phyloP scores from a whole-genome alignment of 306 rosid genomes.

The Cucurbita moschata region DNA sequence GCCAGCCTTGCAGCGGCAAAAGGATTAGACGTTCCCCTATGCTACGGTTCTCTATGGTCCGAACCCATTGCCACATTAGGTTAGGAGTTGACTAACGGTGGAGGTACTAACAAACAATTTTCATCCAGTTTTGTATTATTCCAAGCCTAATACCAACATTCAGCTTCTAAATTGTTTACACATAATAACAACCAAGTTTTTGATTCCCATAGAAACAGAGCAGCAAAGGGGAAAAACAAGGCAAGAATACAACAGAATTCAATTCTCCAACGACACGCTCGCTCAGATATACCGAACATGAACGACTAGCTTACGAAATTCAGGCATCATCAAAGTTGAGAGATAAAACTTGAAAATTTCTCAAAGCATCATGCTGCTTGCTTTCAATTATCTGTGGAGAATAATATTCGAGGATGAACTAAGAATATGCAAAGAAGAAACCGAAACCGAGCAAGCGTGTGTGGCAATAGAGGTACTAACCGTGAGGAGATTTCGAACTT shows the following conservation, averaged over 20 bases:
- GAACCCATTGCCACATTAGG: too few relatives aligned
- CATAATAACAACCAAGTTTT: not conserved
- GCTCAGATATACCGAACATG: not conserved
- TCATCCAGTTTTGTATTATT: conserved; percentile 2
- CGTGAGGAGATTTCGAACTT: conserved; percentile 23
- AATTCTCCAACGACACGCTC: not conserved
- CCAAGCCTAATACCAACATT: conserved; percentile 2
- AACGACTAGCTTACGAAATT: conserved; percentile 1
- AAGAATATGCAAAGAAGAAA: not conserved
- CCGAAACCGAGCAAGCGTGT: not conserved
- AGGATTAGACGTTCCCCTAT: too few relatives aligned
- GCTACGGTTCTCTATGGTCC: too few relatives aligned
- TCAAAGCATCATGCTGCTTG: conserved; percentile 11
- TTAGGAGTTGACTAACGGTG: too few relatives aligned
- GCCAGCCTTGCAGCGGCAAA: too few relatives aligned
- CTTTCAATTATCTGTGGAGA: conserved; percentile 16
- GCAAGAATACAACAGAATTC: conserved; percentile 5
- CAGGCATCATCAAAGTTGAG: conserved; percentile 1
- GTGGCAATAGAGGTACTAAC: conserved; percentile 12
- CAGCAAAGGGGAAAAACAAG: not conserved
- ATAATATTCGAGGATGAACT: not conserved
- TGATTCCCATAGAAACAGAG: not conserved
- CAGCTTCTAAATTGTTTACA: conserved; percentile 1
- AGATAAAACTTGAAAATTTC: conserved; percentile 6
- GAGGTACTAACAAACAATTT: too few relatives aligned